Percentiles rank a stretch among this genome's conserved stretches.
These are phyloP conservation scores for Pneumocystis oryctolagi DNA, from an alignment of 1,139 yeast genomes.

Conservation along the genomic window DNA sequence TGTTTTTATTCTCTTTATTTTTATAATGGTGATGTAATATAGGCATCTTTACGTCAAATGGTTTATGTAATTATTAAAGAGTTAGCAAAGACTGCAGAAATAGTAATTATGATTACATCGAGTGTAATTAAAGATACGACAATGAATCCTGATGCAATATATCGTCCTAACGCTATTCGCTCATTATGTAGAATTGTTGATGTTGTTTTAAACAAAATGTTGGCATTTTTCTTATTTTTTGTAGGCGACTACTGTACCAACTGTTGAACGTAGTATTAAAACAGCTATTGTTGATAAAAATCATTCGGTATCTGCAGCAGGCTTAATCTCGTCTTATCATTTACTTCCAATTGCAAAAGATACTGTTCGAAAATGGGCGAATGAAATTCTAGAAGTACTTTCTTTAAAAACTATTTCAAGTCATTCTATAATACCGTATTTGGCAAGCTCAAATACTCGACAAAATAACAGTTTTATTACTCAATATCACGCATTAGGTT, in stretches of 20 bases:
- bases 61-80: conserved; percentile 91
- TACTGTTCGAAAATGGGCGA: conserved; percentile 82
- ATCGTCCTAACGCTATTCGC: conserved; percentile 89
- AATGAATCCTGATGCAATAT: conserved; percentile 59
- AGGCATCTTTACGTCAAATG: conserved; percentile 72
- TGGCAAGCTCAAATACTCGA: conserved; percentile 8
- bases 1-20: background rate
- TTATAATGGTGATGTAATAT: background rate
- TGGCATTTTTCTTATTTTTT: background rate
- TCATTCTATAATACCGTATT: conserved; percentile 10
- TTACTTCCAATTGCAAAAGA: conserved; percentile 78
- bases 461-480: conserved; percentile 46
- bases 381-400: conserved; percentile 83
- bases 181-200: conserved; percentile 82
- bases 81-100: conserved; percentile 68
- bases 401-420: conserved; percentile 36
- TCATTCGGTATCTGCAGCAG: conserved; percentile 82
- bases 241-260: conserved; percentile 68
- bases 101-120: conserved; percentile 92
- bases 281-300: conserved; percentile 85
- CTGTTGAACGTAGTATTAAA: conserved; percentile 84
- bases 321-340: conserved; percentile 80
- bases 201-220: conserved; percentile 11
- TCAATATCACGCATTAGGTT: conserved; percentile 91
- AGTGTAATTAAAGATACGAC: conserved; percentile 97